Evolutionary conservation across 495 filamentous ascomycete species (phyloP).

Genomic region (Trichoderma asperelloides): DNA sequence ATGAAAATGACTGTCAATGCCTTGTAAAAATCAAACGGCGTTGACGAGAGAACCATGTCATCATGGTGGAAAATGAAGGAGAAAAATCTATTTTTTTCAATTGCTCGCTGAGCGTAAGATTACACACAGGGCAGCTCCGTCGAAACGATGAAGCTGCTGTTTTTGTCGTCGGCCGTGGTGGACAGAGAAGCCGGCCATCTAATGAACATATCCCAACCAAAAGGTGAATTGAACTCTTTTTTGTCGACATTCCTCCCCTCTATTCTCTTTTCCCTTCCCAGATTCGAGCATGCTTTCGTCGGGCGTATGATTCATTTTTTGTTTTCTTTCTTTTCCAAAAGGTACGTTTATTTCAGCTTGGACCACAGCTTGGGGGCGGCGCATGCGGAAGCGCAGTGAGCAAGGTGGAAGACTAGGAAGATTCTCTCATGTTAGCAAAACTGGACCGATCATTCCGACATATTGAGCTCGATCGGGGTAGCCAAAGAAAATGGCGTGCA

Average conservation of each 20-base stretch:
- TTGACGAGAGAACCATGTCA: neutral
- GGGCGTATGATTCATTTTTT: neutral
- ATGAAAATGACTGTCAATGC: neutral
- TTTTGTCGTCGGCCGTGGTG: neutral
- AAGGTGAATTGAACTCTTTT: neutral
- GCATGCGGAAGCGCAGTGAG: constrained; percentile 84
- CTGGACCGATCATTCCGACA: neutral
- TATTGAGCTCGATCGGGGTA: neutral
- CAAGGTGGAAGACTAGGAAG: constrained; percentile 84
- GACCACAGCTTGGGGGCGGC: constrained; percentile 94
- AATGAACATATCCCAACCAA: neutral
- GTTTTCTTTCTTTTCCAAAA: neutral
- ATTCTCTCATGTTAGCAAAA: neutral
- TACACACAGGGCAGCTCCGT: constrained; percentile 4
- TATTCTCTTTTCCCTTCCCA: no score
- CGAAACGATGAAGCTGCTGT: neutral
- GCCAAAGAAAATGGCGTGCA: neutral
- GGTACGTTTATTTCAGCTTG: constrained; percentile 64
- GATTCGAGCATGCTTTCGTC: neutral
- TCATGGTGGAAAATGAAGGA: neutral
- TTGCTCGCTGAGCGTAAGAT: constrained; percentile 5
- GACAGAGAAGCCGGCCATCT: neutral
- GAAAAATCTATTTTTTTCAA: neutral
- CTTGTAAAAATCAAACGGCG: neutral
- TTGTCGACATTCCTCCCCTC: neutral